Conservation (phyloP, 2,329 filamentous ascomycete genomes). For the Fusarium sp. region DNA sequence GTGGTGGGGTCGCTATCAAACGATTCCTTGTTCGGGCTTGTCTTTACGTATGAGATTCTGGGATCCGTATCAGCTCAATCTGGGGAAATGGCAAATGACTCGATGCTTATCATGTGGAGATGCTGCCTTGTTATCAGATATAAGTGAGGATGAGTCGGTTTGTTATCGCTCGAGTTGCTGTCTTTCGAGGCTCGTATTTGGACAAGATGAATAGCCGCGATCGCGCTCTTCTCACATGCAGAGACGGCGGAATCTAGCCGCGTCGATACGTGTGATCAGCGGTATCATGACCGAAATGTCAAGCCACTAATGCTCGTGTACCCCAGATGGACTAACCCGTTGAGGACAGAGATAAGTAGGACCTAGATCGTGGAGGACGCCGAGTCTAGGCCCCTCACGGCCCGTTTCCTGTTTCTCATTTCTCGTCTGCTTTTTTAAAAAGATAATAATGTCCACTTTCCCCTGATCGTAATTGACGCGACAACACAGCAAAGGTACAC, state of each 20-base stretch:
- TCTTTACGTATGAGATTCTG: conserved; percentile 21
- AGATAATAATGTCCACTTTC: conserved; percentile 17
- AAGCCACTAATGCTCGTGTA: conserved; percentile 19
- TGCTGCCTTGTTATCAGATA: background rate
- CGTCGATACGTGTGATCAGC: conserved; percentile 10
- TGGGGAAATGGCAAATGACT: conserved; percentile 20
- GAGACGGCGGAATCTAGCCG: conserved; percentile 11
- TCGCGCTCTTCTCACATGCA: background rate
- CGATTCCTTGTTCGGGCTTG: background rate
- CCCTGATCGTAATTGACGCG: background rate
- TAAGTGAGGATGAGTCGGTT: background rate
- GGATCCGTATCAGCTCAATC: conserved; percentile 8
- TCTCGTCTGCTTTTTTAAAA: conserved; percentile 12
- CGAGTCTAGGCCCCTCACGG: conserved; percentile 21
- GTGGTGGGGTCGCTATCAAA: conserved; percentile 27
- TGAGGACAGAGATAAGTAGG: conserved; percentile 28
- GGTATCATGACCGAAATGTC: conserved; percentile 4
- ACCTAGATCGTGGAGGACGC: conserved; percentile 30
- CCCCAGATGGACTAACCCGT: conserved; percentile 29
- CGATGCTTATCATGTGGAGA: conserved; percentile 19
- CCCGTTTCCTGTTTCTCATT: conserved; percentile 23
- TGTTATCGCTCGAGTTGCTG: background rate
- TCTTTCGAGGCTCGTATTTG: background rate
- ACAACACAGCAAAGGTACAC: background rate
- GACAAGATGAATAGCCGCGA: conserved; percentile 11